Percentiles rank a stretch among this genome's conserved stretches.
These are phyloP conservation scores for Agroathelia rolfsii DNA, from an alignment of 1,284 basidiomycete genomes.

Conservation along the genomic window DNA sequence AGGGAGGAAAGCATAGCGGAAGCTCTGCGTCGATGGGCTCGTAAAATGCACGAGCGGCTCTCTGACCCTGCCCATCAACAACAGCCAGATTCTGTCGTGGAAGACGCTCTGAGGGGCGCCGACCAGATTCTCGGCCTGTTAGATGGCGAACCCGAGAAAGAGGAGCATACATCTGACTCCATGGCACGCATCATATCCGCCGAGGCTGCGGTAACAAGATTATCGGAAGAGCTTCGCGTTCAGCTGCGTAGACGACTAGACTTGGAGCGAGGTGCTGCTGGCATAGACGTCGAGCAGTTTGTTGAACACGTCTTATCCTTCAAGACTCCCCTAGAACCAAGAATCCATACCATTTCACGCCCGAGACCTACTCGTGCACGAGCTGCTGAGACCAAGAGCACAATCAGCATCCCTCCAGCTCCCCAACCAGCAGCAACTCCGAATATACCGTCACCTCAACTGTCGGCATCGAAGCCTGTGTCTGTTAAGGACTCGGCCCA, in stretches of 20 bases:
- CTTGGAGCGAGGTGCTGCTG: too few species aligned
- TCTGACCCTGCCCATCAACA: conserved; percentile 15
- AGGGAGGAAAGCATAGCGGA: conserved; percentile 59
- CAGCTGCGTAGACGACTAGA: conserved; percentile 54
- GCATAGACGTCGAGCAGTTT: too few species aligned
- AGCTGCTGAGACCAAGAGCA: too few species aligned
- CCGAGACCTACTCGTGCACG: too few species aligned
- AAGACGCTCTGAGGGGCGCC: conserved; percentile 31
- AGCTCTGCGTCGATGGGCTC: conserved; percentile 44
- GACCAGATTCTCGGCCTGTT: conserved; percentile 35
- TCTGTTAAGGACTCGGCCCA: too few species aligned
- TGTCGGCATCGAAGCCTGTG: too few species aligned
- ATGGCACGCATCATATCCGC: conserved; percentile 52
- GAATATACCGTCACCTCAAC: too few species aligned
- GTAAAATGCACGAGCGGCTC: conserved; percentile 36
- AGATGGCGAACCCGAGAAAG: conserved; percentile 26
- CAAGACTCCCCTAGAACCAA: too few species aligned
- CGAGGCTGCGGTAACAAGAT: conserved; percentile 45
- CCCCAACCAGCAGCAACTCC: too few species aligned
- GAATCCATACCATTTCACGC: too few species aligned
- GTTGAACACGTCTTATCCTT: too few species aligned
- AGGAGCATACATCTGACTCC: conserved; percentile 17
- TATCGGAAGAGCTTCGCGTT: conserved; percentile 55
- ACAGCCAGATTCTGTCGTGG: conserved; percentile 8
- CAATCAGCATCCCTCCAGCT: too few species aligned